Percentiles rank a stretch among this genome's conserved stretches.
These are phyloP conservation scores for Fusarium vanettenii DNA, from an alignment of 2,329 filamentous ascomycete genomes.

Conservation along the genomic window DNA sequence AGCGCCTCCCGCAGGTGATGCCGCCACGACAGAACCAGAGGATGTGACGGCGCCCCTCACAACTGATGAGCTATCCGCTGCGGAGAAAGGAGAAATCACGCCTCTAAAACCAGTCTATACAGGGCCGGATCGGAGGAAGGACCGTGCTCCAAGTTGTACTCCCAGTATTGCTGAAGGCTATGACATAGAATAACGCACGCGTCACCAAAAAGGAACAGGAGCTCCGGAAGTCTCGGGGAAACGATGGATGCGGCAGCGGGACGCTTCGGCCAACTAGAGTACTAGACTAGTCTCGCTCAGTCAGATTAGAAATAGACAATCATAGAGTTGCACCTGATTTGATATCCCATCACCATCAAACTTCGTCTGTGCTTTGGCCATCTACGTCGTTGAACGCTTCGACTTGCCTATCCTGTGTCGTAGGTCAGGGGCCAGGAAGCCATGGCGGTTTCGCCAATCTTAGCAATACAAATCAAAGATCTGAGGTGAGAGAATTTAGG, in stretches of 20 bases:
- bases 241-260: neutral
- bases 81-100: constrained; percentile 18
- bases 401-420: neutral
- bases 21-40: neutral
- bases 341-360: neutral
- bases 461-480: neutral
- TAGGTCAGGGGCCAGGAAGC: neutral
- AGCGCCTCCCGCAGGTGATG: constrained; percentile 2
- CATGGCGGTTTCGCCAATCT: neutral
- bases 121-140: neutral
- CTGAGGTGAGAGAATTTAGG: neutral
- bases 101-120: neutral
- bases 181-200: neutral
- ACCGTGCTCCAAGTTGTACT: neutral
- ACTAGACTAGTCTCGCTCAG: neutral
- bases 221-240: neutral
- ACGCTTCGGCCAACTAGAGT: neutral
- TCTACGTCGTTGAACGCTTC: neutral
- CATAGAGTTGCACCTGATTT: neutral
- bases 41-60: neutral
- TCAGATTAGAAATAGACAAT: neutral
- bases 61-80: constrained; percentile 3
- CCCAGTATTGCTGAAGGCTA: neutral
- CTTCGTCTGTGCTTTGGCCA: neutral
- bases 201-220: neutral